A percentile compares a stretch with the other conserved stretches of the same genome.
phyloP scores from a whole-genome alignment of 352 stramenopile species.

The Stephanocyclus meneghinianus region DNA sequence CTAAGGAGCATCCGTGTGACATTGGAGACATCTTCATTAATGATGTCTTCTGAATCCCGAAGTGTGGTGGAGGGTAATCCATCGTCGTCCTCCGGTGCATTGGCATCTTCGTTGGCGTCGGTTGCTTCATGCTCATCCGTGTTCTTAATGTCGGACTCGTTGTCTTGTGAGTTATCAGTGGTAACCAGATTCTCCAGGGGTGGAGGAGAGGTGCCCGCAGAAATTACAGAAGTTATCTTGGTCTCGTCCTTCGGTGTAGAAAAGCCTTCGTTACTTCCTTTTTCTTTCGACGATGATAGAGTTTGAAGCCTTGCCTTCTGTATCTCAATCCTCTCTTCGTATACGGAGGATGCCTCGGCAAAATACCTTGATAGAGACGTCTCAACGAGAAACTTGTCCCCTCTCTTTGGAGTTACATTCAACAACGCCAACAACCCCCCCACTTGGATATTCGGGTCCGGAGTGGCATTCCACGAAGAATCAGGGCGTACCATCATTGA shows the following conservation, averaged over 20 bases:
- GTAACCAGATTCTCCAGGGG: not conserved
- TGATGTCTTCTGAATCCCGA: not conserved
- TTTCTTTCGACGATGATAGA: slow-evolving; percentile 8
- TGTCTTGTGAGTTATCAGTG: not conserved
- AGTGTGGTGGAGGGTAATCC: not conserved
- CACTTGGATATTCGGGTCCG: slow-evolving; percentile 17
- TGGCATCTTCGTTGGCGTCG: not conserved
- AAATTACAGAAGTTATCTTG: not conserved
- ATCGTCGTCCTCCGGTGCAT: slow-evolving; percentile 6
- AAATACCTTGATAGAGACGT: slow-evolving; percentile 66
- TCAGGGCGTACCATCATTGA: not conserved
- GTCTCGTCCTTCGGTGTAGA: slow-evolving; percentile 7
- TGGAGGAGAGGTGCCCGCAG: not conserved
- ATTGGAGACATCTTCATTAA: slow-evolving; percentile 9
- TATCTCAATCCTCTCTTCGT: slow-evolving; percentile 79
- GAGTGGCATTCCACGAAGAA: slow-evolving; percentile 13
- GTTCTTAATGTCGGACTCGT: not conserved
- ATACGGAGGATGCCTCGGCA: slow-evolving; percentile 66
- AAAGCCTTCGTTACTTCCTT: not conserved
- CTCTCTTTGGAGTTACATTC: not conserved
- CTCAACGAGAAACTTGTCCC: slow-evolving; percentile 52
- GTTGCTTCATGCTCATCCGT: not conserved
- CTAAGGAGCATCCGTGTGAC: slow-evolving; percentile 16
- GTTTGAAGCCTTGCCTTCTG: slow-evolving; percentile 59
- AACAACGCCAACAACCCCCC: slow-evolving; percentile 2